These are phyloP conservation scores for Fistulinella staudtii DNA, from an alignment of 1,284 basidiomycete species.

Conservation along the genomic window DNA sequence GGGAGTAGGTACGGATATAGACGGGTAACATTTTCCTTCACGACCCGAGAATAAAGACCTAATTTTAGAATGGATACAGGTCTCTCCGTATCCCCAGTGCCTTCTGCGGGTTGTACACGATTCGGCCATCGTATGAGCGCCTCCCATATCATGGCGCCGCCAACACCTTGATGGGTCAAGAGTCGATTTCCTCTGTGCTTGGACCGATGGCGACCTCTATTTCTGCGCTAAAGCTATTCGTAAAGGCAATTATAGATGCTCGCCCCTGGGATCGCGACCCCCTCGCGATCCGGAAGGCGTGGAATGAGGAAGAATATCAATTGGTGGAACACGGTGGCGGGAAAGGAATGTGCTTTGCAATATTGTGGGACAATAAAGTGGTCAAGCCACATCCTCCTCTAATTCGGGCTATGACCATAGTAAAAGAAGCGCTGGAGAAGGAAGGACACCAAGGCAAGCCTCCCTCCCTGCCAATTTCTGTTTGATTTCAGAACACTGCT, in stretches of 20 bases:
- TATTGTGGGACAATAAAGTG: conserved; percentile 62
- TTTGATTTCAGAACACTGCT: background rate
- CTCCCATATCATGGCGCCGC: conserved; percentile 66
- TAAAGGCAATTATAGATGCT: conserved; percentile 50
- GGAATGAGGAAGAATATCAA: conserved; percentile 57
- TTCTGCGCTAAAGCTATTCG: conserved; percentile 59
- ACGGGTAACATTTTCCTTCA: conserved; percentile 40
- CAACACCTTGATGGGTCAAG: conserved; percentile 68
- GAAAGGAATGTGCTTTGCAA: conserved; percentile 54
- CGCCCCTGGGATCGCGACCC: conserved; percentile 73
- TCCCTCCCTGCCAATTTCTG: background rate
- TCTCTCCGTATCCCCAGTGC: conserved; percentile 70
- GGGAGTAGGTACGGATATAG: conserved; percentile 71
- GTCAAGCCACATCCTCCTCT: conserved; percentile 71
- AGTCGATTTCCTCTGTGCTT: conserved; percentile 68
- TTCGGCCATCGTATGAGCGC: conserved; percentile 70
- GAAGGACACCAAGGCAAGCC: conserved; percentile 66
- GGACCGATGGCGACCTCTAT: conserved; percentile 67
- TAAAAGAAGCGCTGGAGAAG: conserved; percentile 54
- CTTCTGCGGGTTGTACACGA: conserved; percentile 64
- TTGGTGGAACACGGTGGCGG: conserved; percentile 59
- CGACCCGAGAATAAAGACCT: background rate
- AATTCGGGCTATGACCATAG: conserved; percentile 57
- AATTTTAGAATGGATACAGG: conserved; percentile 27
- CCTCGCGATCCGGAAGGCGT: conserved; percentile 57